Conservation (phyloP, 768 basidiomycete genomes). For the Leccinum subgranulosum region DNA sequence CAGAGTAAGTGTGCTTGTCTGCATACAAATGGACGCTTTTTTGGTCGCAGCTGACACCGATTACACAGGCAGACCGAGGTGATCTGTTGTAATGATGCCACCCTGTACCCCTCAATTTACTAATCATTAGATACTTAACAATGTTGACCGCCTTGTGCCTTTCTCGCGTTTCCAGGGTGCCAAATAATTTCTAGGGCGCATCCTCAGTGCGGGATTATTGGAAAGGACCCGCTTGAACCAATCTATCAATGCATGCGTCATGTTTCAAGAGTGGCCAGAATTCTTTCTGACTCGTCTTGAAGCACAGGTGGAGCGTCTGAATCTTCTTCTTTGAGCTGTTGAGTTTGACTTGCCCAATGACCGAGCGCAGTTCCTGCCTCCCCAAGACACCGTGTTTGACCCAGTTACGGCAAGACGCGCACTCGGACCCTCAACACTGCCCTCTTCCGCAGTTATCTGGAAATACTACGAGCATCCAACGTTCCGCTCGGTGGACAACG, state of each 20-base stretch:
- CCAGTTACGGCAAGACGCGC: conserved; percentile 1
- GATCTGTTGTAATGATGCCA: conserved; percentile 8
- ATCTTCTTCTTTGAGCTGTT: neutral
- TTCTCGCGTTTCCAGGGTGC: conserved; percentile 4
- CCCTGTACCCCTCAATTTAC: conserved; percentile 16
- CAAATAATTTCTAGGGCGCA: neutral
- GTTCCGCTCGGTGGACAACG: conserved; percentile 4
- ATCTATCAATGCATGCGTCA: conserved; percentile 3
- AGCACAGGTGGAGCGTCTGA: neutral
- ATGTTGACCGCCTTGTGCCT: neutral
- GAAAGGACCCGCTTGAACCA: conserved; percentile 1
- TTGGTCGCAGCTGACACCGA: conserved; percentile 7
- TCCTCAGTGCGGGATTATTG: neutral
- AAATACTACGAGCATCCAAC: conserved; percentile 3
- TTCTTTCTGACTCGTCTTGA: neutral
- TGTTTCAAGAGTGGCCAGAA: neutral
- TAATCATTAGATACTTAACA: conserved; percentile 4
- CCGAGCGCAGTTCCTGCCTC: neutral
- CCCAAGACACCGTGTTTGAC: neutral
- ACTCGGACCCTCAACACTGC: conserved; percentile 12
- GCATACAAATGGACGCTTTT: neutral
- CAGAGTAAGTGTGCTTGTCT: conserved; percentile 5
- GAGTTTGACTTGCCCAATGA: conserved; percentile 1
- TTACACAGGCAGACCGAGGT: conserved; percentile 4
- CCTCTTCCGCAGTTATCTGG: conserved; percentile 2